Evolutionary conservation across 2,329 filamentous ascomycete species (phyloP), one percentile per base, ranked within the genome.

Genomic region (Phyllosticta citriasiana): DNA sequence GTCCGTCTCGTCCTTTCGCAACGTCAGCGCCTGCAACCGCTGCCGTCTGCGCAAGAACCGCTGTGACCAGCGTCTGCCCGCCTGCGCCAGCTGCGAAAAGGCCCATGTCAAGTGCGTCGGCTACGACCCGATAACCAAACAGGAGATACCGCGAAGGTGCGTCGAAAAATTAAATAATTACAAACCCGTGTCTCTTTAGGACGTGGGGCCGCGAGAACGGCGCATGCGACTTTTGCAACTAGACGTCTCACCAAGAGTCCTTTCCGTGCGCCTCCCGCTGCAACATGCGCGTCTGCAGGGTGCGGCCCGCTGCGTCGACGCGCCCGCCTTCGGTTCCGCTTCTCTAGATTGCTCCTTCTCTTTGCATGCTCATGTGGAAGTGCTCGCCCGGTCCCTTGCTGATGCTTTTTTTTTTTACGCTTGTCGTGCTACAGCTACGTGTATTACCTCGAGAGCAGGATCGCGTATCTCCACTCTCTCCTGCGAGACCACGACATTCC

Each of bases 111-210:
- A 89, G 66, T 97, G 94, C 73, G 91, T 97, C 57, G 93, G 93
- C 64, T 97, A 96, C 74, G 93, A 97, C 72, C 92, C 93, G 35
- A 96, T 97, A 70, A 96, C 91, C 25, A 97, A 97, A 80, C 87
- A 89, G 71, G 91, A 97, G 76, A 96, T 97, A 62, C 93, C 93
- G 57, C 84, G 92, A 75, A 87, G 84, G 78, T 79, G 67, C 67
- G 75, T 73, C 57, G 50, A 9, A 55, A 40, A 40, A 22, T 1
- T 30, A 30, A 7, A 30, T 30, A 2, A 30, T 35, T 24, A 3
- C 16, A 26, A 5, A 52, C n/a, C 19, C 19, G 19, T 22, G 22
- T 35, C 27, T 30, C 27, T 51, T 27, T 35, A 47, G 52, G 10
- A 9, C 52, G 58, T 60, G 58, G 58, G 58, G 58, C 53, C 35